A percentile compares a stretch with the other conserved stretches of the same genome.
Evolutionary conservation across 2,329 filamentous ascomycete species (phyloP).

Genomic region (Beauveria varroae): DNA sequence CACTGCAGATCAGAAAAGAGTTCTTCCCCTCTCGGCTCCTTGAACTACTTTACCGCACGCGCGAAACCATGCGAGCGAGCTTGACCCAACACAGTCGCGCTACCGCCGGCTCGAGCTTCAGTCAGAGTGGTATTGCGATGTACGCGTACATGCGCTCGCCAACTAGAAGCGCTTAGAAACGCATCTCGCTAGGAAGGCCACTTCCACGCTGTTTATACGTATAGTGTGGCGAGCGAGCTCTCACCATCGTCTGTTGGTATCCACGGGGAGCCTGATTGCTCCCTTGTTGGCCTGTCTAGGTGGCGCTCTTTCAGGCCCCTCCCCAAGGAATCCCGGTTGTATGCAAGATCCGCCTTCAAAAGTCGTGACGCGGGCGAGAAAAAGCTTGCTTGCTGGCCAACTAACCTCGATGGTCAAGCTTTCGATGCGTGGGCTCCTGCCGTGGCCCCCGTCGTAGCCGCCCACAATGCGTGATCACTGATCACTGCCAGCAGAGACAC

Average conservation of each 20-base stretch:
- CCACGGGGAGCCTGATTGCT: neutral
- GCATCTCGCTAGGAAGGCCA: neutral
- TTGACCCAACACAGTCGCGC: neutral
- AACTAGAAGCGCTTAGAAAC: neutral
- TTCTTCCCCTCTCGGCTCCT: neutral
- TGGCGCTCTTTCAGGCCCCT: neutral
- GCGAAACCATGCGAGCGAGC: neutral
- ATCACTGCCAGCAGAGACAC: neutral
- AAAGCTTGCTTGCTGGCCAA: neutral
- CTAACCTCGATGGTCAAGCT: neutral
- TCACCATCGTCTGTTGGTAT: neutral
- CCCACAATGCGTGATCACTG: neutral
- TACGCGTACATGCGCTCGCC: neutral
- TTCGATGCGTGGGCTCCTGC: neutral
- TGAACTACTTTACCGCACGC: neutral
- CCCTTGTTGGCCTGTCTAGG: neutral
- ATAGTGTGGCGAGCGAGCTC: neutral
- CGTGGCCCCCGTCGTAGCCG: neutral
- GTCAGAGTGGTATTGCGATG: neutral
- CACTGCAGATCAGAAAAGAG: neutral
- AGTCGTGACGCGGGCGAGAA: neutral
- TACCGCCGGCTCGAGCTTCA: neutral
- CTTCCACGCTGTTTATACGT: neutral
- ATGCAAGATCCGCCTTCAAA: constrained; percentile 1
- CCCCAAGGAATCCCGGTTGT: neutral